These are phyloP conservation scores for Hymenochaete sp. DNA, from an alignment of 1,284 basidiomycete genomes.

Conservation along the genomic window DNA sequence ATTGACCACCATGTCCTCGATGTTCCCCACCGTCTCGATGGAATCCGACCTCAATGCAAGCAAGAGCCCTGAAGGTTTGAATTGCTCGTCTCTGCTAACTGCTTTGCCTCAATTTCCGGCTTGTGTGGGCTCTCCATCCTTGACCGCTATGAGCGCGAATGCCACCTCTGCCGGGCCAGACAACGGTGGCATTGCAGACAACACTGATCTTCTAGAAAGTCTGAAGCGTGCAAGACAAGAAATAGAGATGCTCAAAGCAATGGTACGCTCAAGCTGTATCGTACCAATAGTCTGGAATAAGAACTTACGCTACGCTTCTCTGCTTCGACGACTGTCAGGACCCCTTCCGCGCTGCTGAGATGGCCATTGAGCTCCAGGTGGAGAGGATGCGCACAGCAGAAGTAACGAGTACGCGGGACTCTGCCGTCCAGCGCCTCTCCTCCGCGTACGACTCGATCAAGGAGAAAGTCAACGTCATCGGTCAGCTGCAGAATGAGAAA, in stretches of 20 bases:
- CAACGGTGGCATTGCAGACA: not conserved
- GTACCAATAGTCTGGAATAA: constrained; percentile 8
- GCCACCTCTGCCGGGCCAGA: too few relatives aligned
- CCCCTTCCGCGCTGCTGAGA: constrained; percentile 23
- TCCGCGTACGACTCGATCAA: constrained; percentile 52
- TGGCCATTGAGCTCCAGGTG: constrained; percentile 46
- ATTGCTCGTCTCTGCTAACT: too few relatives aligned
- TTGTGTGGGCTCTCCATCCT: too few relatives aligned
- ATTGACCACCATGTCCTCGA: too few relatives aligned
- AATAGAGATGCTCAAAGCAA: constrained; percentile 19
- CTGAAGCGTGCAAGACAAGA: constrained; percentile 17
- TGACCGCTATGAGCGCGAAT: too few relatives aligned
- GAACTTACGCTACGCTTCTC: too few relatives aligned
- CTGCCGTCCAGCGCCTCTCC: constrained; percentile 49
- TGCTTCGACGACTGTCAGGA: constrained; percentile 20
- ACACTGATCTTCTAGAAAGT: constrained; percentile 11
- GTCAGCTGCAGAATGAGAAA: constrained; percentile 38
- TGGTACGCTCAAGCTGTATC: constrained; percentile 18
- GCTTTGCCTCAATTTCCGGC: too few relatives aligned
- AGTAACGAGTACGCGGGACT: constrained; percentile 55
- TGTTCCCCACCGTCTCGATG: too few relatives aligned
- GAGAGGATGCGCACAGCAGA: constrained; percentile 50
- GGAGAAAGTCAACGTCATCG: constrained; percentile 47
- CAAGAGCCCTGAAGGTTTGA: too few relatives aligned
- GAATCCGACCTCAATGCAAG: too few relatives aligned